Evolutionary conservation across 1,139 yeast species (phyloP).

Genomic region (Blastobotrys capitulatus): DNA sequence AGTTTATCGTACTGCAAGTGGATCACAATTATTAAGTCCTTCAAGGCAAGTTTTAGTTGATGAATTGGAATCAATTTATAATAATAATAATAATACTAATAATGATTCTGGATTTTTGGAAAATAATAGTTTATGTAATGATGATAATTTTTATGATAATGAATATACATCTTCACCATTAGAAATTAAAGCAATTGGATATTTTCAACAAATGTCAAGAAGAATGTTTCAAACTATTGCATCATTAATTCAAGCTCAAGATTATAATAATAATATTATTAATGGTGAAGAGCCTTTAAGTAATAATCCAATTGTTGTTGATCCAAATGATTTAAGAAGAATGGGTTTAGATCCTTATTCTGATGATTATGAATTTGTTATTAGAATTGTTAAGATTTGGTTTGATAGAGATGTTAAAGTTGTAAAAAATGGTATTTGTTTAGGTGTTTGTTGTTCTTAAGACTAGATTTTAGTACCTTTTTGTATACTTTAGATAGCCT

Average conservation of each 20-base stretch:
- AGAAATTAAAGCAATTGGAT: conserved; percentile 26
- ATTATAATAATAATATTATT: conserved; percentile 15
- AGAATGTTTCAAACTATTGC: conserved; percentile 23
- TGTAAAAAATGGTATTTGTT: not conserved
- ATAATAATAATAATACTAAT: not conserved
- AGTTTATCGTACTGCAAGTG: not conserved
- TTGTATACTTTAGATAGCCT: not conserved
- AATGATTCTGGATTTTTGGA: not conserved
- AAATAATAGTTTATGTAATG: not conserved
- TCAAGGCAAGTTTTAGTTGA: not conserved
- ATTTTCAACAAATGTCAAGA: conserved; percentile 29
- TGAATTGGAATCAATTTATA: not conserved
- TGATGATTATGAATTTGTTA: conserved; percentile 53
- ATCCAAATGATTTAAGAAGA: conserved; percentile 47
- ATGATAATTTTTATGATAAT: not conserved
- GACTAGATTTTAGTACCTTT: too few relatives aligned
- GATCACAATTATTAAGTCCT: not conserved
- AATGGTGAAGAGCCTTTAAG: conserved; percentile 5
- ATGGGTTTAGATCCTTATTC: conserved; percentile 76
- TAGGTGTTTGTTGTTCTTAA: not conserved
- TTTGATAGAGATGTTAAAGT: conserved; percentile 38
- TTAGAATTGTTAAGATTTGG: conserved; percentile 50
- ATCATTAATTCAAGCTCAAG: conserved; percentile 18
- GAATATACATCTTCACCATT: conserved; percentile 8
- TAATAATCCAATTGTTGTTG: conserved; percentile 36